Evolutionary conservation across 1,139 yeast species (phyloP).

Genomic region (Kurtzmaniella quercitrusa): DNA sequence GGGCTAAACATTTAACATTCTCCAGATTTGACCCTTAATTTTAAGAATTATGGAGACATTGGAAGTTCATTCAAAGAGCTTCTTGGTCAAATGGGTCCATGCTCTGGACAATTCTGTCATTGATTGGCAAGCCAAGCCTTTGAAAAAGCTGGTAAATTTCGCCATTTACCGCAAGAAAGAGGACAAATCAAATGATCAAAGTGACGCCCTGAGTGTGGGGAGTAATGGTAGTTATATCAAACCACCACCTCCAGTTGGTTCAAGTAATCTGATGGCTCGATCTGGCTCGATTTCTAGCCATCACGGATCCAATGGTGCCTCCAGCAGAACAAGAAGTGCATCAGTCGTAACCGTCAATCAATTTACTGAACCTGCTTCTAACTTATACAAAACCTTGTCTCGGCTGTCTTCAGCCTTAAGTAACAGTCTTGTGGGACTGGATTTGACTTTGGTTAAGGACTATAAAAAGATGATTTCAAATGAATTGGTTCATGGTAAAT

Average conservation of each 20-base stretch:
- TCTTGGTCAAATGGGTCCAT: conserved; percentile 85
- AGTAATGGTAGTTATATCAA: background rate
- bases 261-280: conserved; percentile 7
- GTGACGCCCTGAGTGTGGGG: background rate
- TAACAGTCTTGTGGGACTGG: conserved; percentile 32
- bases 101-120: conserved; percentile 65
- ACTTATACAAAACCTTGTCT: conserved; percentile 30
- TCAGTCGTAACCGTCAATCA: conserved; percentile 39
- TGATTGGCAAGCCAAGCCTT: conserved; percentile 79
- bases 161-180: conserved; percentile 52
- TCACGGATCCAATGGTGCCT: conserved; percentile 1
- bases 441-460: conserved; percentile 36
- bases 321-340: conserved; percentile 24
- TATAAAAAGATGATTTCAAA: conserved; percentile 50
- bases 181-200: conserved; percentile 8
- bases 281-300: conserved; percentile 5
- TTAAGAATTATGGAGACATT: conserved; percentile 67
- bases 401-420: conserved; percentile 30
- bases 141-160: conserved; percentile 75
- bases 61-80: conserved; percentile 85
- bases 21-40: background rate
- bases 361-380: conserved; percentile 25
- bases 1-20: background rate
- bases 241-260: conserved; percentile 5
- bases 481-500: conserved; percentile 59